Evolutionary conservation across 2,329 filamentous ascomycete genomes (phyloP).

Genomic region (Capronia coronata): DNA sequence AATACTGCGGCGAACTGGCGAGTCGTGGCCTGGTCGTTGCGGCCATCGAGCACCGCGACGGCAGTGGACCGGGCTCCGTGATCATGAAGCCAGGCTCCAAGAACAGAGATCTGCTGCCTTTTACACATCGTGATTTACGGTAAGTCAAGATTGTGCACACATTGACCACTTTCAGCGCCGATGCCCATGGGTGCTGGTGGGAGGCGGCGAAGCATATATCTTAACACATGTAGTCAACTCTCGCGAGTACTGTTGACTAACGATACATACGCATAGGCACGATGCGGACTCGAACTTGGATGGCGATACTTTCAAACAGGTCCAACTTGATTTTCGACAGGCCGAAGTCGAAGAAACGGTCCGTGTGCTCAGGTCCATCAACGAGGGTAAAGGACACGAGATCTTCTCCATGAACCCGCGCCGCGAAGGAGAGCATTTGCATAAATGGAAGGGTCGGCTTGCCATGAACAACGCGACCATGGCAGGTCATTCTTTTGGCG

Average conservation of each 20-base stretch:
- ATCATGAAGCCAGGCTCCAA: constrained; percentile 17
- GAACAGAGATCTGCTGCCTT: constrained; percentile 15
- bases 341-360: constrained; percentile 28
- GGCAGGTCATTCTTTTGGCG: constrained; percentile 60
- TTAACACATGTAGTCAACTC: too few species aligned
- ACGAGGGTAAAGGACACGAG: constrained; percentile 17
- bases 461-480: constrained; percentile 52
- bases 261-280: neutral
- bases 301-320: constrained; percentile 22
- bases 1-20: constrained; percentile 26
- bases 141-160: neutral
- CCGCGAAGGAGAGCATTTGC: constrained; percentile 43
- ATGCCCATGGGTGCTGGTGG: neutral
- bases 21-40: constrained; percentile 25
- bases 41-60: constrained; percentile 28
- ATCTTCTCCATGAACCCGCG: constrained; percentile 39
- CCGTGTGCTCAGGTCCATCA: constrained; percentile 22
- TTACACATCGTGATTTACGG: constrained; percentile 17
- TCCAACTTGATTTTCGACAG: constrained; percentile 29
- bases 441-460: constrained; percentile 49
- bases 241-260: neutral
- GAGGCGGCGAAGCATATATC: too few species aligned
- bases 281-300: constrained; percentile 13
- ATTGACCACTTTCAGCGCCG: neutral
- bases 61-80: constrained; percentile 25